A percentile compares a stretch with the other conserved stretches of the same genome.
Conservation (phyloP, 768 basidiomycete genomes). For the Neoboletus subvelutipes region DNA sequence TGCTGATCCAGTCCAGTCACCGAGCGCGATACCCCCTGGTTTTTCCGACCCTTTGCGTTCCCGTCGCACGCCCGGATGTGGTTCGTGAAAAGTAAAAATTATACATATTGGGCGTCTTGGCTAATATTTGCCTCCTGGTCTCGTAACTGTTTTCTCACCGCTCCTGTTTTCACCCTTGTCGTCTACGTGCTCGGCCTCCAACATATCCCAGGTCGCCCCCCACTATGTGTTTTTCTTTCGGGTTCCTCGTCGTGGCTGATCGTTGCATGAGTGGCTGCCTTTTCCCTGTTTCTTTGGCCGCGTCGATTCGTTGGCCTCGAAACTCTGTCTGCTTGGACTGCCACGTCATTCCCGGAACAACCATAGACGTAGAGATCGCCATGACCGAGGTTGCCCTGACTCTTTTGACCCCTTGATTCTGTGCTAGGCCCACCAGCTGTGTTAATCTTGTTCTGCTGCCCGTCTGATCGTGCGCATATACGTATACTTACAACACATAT, state of each 20-base stretch:
- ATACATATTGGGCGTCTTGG: conserved; percentile 37
- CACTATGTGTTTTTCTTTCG: background rate
- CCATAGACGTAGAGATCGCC: conserved; percentile 21
- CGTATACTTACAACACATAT: conserved; percentile 21
- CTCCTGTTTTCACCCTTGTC: conserved; percentile 9
- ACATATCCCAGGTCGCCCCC: conserved; percentile 34
- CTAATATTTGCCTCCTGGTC: conserved; percentile 23
- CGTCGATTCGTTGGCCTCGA: conserved; percentile 2
- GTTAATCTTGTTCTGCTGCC: conserved; percentile 22
- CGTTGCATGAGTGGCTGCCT: background rate
- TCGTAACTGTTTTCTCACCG: conserved; percentile 8
- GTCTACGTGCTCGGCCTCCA: conserved; percentile 27
- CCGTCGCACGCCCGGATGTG: background rate
- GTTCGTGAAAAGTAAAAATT: conserved; percentile 35
- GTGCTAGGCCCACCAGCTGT: conserved; percentile 6
- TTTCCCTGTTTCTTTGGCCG: background rate
- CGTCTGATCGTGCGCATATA: conserved; percentile 13
- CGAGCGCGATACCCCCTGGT: conserved; percentile 17
- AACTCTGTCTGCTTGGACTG: conserved; percentile 8
- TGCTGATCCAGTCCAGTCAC: conserved; percentile 6
- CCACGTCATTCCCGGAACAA: conserved; percentile 13
- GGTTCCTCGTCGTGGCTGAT: conserved; percentile 12
- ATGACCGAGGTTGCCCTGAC: conserved; percentile 1
- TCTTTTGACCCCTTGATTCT: background rate
- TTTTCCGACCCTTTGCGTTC: background rate